phyloP scores from a whole-genome alignment of 768 basidiomycete genomes.

The Leccinum truebloodii region DNA sequence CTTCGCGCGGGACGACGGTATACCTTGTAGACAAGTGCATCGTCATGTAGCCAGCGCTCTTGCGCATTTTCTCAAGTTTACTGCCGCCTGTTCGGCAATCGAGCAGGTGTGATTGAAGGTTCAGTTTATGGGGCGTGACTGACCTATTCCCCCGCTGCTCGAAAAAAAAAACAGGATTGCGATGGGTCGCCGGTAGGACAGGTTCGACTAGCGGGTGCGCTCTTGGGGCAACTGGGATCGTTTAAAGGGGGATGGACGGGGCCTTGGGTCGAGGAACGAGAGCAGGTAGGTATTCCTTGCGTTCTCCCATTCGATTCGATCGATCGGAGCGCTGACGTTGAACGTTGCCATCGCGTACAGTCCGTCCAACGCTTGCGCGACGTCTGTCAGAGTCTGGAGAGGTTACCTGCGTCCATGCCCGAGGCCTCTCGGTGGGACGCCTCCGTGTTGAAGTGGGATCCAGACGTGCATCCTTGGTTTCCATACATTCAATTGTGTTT shows the following conservation, averaged over 20 bases:
- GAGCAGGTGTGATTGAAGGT: slow-evolving; percentile 33
- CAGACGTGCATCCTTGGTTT: slow-evolving; percentile 52
- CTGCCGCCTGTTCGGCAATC: slow-evolving; percentile 39
- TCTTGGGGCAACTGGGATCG: slow-evolving; percentile 36
- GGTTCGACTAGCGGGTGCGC: slow-evolving; percentile 45
- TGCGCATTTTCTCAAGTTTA: slow-evolving; percentile 50
- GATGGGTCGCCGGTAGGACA: slow-evolving; percentile 42
- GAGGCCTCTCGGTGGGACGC: slow-evolving; percentile 41
- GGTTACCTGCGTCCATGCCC: slow-evolving; percentile 39
- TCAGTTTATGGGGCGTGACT: not conserved
- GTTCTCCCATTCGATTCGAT: not conserved
- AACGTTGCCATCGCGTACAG: slow-evolving; percentile 33
- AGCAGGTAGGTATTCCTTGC: slow-evolving; percentile 35
- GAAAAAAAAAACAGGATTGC: slow-evolving; percentile 32
- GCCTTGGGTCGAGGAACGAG: slow-evolving; percentile 48
- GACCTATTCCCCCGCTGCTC: not conserved
- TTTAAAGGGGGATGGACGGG: slow-evolving; percentile 44
- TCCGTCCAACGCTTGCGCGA: slow-evolving; percentile 39
- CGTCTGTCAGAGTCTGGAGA: slow-evolving; percentile 39
- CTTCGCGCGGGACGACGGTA: no score
- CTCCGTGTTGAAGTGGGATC: slow-evolving; percentile 48
- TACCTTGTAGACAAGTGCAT: no score
- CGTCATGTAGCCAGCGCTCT: no score
- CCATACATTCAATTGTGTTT: slow-evolving; percentile 27
- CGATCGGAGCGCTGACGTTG: not conserved